Percentiles rank a stretch among this genome's conserved stretches.
These are phyloP conservation scores for Alternaria postmessia DNA, from an alignment of 2,329 filamentous ascomycete genomes.

Conservation along the genomic window DNA sequence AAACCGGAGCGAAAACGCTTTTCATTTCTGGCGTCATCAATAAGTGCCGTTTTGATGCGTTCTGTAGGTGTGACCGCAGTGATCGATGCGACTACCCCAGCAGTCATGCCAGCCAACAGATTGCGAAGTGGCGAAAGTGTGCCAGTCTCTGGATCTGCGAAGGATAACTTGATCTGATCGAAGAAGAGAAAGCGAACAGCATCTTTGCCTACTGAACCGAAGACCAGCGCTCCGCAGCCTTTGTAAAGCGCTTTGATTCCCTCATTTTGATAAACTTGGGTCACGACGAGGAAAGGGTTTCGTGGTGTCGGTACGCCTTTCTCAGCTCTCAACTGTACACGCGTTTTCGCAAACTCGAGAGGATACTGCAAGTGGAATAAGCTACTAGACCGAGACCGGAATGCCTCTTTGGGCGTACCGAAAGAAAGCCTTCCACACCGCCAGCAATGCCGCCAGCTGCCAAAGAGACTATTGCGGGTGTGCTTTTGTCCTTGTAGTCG, in stretches of 20 bases:
- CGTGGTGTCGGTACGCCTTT: constrained; percentile 56
- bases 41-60: constrained; percentile 72
- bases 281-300: constrained; percentile 67
- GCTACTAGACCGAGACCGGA: constrained; percentile 12
- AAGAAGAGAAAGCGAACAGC: constrained; percentile 72
- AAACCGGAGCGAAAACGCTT: constrained; percentile 60
- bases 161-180: constrained; percentile 68
- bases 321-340: constrained; percentile 63
- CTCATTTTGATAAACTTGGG: constrained; percentile 63
- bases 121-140: constrained; percentile 64
- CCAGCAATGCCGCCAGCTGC: constrained; percentile 51
- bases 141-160: constrained; percentile 64
- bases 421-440: constrained; percentile 50
- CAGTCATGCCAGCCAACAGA: constrained; percentile 70
- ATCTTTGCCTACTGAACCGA: constrained; percentile 70
- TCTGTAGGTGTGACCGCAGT: constrained; percentile 74
- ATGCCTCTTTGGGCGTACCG: constrained; percentile 30
- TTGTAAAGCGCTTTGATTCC: constrained; percentile 68
- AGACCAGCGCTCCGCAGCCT: constrained; percentile 67
- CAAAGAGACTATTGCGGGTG: constrained; percentile 50
- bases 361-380: constrained; percentile 58
- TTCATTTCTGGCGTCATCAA: constrained; percentile 65
- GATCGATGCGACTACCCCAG: constrained; percentile 68
- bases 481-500: constrained; percentile 44
- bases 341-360: constrained; percentile 73